Evolutionary conservation across 2,329 filamentous ascomycete genomes (phyloP), one percentile per base, ranked within the genome.

Genomic region (Penicillium palitans): DNA sequence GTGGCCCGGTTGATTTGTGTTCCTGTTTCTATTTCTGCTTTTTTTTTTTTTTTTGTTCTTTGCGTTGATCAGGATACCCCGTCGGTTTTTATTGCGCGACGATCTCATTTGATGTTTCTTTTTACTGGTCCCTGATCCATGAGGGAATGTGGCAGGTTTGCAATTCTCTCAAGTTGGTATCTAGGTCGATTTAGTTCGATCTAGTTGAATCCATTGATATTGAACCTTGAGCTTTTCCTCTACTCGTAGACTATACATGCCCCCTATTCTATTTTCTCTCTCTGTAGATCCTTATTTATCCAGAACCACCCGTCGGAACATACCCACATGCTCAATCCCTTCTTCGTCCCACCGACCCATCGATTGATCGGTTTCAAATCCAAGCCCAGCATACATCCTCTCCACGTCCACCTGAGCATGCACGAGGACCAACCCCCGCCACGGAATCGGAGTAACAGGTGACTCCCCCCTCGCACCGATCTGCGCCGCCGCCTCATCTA

Each of bases 331-430:
- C 63, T 84, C 80, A 55, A 96, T 93, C 4, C 89, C 90, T 69
- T 95, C 91, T 74, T 97, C 92, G 61, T 82, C 80, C 91, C 92
- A 97, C 33, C 73, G 81, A 0, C 90, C 90, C 84, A 93, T 85
- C 10, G 76, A 79, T 68, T 89, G 82, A 74, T 97, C 92, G 10
- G 84, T 79, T 61, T 80, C 76, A 73, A 96, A 97, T 0, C 91
- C 92, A 74, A 88, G 83, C 69, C 80, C 83, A 68, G 78, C 76
- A 86, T 92, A 98, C 65, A 87, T 79, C 29, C 75, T 76, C 63
- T 86, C 81, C 15, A 89, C 85, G 33, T 79, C 74, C 55, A 83
- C 81, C 77, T 96, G 92, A 3, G 91, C 90, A 78, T 97, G 93
- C 25, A 90, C 83, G 70, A 91, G 87, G 8, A 93, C 80, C 44